Evolutionary conservation across 768 basidiomycete genomes (phyloP), one percentile per base, ranked within the genome.

Genomic region (Flagelloscypha sp.): DNA sequence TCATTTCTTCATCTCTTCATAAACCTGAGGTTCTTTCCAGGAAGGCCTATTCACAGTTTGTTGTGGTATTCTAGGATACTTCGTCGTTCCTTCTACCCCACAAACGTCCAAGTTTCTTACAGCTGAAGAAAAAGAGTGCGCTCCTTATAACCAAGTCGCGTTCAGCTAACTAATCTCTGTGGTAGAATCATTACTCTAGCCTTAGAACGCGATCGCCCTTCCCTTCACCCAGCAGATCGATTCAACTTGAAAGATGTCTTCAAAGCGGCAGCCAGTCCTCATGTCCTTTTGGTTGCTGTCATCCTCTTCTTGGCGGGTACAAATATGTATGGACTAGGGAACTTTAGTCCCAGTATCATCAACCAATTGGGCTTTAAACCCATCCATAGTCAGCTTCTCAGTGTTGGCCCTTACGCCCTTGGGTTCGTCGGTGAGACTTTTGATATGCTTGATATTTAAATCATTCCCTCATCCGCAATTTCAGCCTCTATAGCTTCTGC

Each of bases 11-110:
- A 10, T 25, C 9, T 18, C 3, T 9, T 20, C 4, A 10, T 33
- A 16, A 31, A 23, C 15, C 4, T 20, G 22, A 3, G 3, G n/a
- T n/a, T 21, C 11, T 12, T 7, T 27, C 13, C 33, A 61, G 61
- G 58, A 59, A 44, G 77, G 77, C 2, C 50, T 65, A 0, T 70
- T 79, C 47, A 71, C 72, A 2, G 52, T 66, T 27, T 34, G 70
- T 3, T 63, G 72, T 38, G 77, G 74, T 1, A 18, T 67, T 9
- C 21, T 52, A 18, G 56, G 63, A 0, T 71, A 64, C 54, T 65
- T 61, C 39, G 33, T 63, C 23, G 47, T 61, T 9, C 61, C 61
- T 6, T 52, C 52, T 7, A 57, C 61, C 2, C 58, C 58, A 6
- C 41, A 44, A 20, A 49, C 56, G 18, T 48, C 53, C 11, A 53